Evolutionary conservation across 2,329 filamentous ascomycete genomes (phyloP).

Genomic region (Fusarium sublunatum): DNA sequence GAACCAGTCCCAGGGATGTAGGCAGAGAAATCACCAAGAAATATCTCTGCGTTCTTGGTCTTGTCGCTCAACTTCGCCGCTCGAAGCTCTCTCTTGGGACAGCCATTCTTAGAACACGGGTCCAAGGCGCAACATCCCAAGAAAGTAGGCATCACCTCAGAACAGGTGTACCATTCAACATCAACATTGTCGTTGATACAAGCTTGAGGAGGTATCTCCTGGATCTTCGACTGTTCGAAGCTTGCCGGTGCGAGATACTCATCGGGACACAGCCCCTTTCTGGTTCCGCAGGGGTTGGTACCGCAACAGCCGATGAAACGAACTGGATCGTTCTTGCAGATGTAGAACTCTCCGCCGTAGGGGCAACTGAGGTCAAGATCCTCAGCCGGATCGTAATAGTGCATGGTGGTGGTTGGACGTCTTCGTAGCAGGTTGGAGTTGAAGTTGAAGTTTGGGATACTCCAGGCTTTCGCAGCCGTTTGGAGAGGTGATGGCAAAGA

Average conservation of each 20-base stretch:
- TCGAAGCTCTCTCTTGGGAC: conserved; percentile 21
- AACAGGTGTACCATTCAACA: conserved; percentile 52
- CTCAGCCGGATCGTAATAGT: conserved; percentile 10
- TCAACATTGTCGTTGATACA: conserved; percentile 43
- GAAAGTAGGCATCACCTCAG: conserved; percentile 47
- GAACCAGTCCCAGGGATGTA: neutral
- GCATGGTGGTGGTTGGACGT: conserved; percentile 15
- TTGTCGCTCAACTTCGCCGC: conserved; percentile 34
- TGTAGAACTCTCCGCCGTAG: conserved; percentile 50
- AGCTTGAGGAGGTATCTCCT: conserved; percentile 47
- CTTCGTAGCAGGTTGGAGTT: neutral
- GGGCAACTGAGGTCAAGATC: conserved; percentile 49
- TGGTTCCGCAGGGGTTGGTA: conserved; percentile 48
- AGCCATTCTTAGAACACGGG: conserved; percentile 33
- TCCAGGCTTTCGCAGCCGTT: neutral
- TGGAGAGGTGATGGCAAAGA: rapidly evolving
- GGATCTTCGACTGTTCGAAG: conserved; percentile 45
- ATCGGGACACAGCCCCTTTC: conserved; percentile 36
- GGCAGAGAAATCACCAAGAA: neutral
- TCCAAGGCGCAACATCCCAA: conserved; percentile 53
- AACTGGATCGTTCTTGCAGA: conserved; percentile 47
- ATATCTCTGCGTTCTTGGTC: neutral
- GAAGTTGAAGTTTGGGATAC: neutral
- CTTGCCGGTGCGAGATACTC: conserved; percentile 41
- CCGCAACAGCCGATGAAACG: conserved; percentile 57